A percentile compares a stretch with the other conserved stretches of the same genome.
These are phyloP conservation scores for Colletotrichum sp. DNA, from an alignment of 2,329 filamentous ascomycete species.

Conservation along the genomic window DNA sequence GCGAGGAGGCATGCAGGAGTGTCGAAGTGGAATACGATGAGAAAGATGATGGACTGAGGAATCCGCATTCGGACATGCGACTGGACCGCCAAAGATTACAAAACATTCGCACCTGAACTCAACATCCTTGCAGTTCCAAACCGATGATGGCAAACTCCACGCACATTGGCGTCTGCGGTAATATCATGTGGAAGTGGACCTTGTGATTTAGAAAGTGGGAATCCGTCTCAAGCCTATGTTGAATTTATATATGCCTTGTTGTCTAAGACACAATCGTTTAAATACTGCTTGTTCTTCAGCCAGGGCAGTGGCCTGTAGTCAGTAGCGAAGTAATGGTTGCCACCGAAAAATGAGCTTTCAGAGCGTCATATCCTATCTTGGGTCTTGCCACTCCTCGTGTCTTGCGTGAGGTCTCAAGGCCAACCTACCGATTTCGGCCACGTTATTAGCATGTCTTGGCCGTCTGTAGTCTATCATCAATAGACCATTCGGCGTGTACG, in stretches of 20 bases:
- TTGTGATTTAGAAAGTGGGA: accelerated
- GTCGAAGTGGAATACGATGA: background rate
- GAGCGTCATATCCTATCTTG: accelerated
- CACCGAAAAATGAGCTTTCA: background rate
- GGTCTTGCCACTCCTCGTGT: accelerated
- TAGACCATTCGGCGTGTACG: background rate
- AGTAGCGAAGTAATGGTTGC: background rate
- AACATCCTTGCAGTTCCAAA: background rate
- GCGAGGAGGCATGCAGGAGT: background rate
- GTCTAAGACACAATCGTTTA: background rate
- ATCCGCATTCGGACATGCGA: background rate
- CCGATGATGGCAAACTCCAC: background rate
- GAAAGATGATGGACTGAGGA: background rate
- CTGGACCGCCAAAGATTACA: background rate
- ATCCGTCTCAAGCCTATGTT: background rate
- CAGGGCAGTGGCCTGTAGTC: background rate
- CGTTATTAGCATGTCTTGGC: accelerated
- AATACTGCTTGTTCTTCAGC: background rate
- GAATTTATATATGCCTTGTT: background rate
- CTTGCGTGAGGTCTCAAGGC: background rate
- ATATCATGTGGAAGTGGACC: background rate
- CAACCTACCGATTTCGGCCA: background rate
- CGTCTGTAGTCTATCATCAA: background rate
- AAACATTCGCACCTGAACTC: background rate
- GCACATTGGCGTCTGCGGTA: background rate